Evolutionary conservation across 129 eudicot genomes (phyloP), one percentile per base, ranked within the genome.

Genomic region (Tanacetum coccineum): DNA sequence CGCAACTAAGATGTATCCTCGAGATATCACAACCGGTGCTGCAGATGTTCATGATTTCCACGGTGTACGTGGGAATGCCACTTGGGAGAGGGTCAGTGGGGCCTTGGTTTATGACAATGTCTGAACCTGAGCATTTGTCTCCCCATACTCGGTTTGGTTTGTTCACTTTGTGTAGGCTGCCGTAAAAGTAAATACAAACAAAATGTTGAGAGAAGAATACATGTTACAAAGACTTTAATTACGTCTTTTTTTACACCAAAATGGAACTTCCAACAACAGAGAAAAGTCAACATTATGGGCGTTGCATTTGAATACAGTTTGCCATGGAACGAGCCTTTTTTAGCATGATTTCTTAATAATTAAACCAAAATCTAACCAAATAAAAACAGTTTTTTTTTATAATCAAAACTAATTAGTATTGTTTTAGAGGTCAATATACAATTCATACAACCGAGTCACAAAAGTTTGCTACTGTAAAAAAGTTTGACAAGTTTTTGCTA

Each of bases 51-150:
- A 76, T 83, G 54, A 91, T 85, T 81, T 91, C 87, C 30, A 91
- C 97, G 15, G 97, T 91, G 87, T 82, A 91, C 0, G 93, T 85
- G 26, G 95, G 97, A 10, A 91, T 85, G 62, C 97, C 97, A 42
- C 73, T 82, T 21, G 97, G 95, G 14, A 91, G 80, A 26, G 95
- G 90, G 18, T 72, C 76, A 0, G 92, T 80, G 70, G 87, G 87
- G 0, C 95, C 95, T 76, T 91, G 97, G 82, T 76, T 87, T 0
- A 91, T 81, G 17, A 82, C 80, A 3, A 91, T 77, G 80, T 91
- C 97, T 42, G 95, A 82, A n/a, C 49, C 68, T 28, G 93, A 82
- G 57, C 95, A 91, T 66, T 70, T 85, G 78, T 91, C 95, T 22
- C 89, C 90, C 93, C 93, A 84, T 6, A 84, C 77, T 62, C 97